Evolutionary conservation across 2,329 filamentous ascomycete species (phyloP).

Genomic region (Trichoderma lentiforme): DNA sequence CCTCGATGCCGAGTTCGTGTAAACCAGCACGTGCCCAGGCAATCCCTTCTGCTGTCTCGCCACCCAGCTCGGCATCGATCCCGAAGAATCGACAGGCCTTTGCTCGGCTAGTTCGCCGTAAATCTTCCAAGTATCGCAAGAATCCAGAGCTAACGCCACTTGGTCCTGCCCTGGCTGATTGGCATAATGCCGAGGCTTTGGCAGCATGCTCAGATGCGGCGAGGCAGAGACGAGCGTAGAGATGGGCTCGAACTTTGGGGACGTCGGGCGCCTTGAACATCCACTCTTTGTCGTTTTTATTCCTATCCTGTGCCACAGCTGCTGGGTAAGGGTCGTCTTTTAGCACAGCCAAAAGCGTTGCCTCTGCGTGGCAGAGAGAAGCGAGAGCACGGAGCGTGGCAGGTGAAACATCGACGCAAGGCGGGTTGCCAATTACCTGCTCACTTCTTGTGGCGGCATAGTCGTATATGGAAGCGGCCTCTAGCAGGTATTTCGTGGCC

Average conservation of each 20-base stretch:
- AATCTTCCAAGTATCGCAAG: slow-evolving; percentile 69
- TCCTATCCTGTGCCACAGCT: slow-evolving; percentile 74
- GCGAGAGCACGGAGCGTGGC: slow-evolving; percentile 54
- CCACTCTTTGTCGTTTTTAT: slow-evolving; percentile 85
- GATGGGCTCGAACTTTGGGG: slow-evolving; percentile 80
- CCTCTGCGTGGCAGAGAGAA: slow-evolving; percentile 75
- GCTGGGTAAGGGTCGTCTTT: slow-evolving; percentile 94
- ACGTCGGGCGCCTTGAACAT: slow-evolving; percentile 91
- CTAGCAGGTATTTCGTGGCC: slow-evolving; percentile 74
- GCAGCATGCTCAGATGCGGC: slow-evolving; percentile 85
- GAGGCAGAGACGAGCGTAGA: slow-evolving; percentile 84
- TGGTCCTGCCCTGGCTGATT: slow-evolving; percentile 35
- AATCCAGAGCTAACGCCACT: slow-evolving; percentile 63
- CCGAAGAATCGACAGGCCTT: slow-evolving; percentile 89
- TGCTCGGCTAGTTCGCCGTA: slow-evolving; percentile 71
- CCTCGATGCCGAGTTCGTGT: slow-evolving; percentile 67
- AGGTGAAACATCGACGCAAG: slow-evolving; percentile 53
- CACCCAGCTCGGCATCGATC: slow-evolving; percentile 80
- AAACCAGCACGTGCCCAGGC: slow-evolving; percentile 81
- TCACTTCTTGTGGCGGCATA: slow-evolving; percentile 62
- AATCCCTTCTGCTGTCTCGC: slow-evolving; percentile 78
- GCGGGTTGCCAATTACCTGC: slow-evolving; percentile 36
- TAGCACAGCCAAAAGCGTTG: slow-evolving; percentile 81
- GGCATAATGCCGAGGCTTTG: slow-evolving; percentile 58
- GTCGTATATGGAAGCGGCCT: slow-evolving; percentile 73